Conservation (phyloP, 257 asterid genomes). For the Vinca minor region DNA sequence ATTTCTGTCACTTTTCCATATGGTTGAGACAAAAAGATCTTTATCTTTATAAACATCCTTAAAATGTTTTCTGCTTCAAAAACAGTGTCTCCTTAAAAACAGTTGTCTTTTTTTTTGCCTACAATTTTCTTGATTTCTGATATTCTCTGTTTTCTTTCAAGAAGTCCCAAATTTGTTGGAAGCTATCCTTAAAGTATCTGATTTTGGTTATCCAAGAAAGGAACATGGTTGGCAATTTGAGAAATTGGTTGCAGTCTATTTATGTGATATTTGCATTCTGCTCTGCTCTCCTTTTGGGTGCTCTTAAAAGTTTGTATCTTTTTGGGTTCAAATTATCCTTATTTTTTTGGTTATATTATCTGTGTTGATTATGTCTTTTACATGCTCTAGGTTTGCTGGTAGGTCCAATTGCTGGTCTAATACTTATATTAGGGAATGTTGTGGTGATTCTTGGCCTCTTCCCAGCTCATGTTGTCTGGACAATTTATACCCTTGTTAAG, state of each 20-base stretch:
- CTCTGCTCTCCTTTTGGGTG: conserved; percentile 62
- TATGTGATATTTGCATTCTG: conserved; percentile 64
- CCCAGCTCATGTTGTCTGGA: conserved; percentile 90
- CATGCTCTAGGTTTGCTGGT: conserved; percentile 58
- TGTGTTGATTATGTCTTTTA: conserved; percentile 3
- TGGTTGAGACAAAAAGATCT: too few species aligned
- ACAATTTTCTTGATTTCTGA: too few species aligned
- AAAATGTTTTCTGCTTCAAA: too few species aligned
- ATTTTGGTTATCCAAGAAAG: too few species aligned
- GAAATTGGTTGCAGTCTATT: conserved; percentile 37
- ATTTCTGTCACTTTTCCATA: too few species aligned
- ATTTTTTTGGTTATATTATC: neutral
- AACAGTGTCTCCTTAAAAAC: too few species aligned
- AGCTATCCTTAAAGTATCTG: too few species aligned
- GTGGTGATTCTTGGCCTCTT: conserved; percentile 79
- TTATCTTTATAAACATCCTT: too few species aligned
- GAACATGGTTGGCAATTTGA: conserved; percentile 38
- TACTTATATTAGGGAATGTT: conserved; percentile 60
- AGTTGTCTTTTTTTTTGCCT: too few species aligned
- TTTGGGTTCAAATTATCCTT: neutral
- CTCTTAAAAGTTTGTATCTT: conserved; percentile 56
- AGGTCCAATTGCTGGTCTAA: conserved; percentile 75
- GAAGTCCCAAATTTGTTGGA: too few species aligned
- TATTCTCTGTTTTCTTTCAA: too few species aligned
- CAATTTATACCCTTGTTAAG: conserved; percentile 74